These are phyloP conservation scores for Termitomyces sp. DNA, from an alignment of 768 basidiomycete species.

Conservation along the genomic window DNA sequence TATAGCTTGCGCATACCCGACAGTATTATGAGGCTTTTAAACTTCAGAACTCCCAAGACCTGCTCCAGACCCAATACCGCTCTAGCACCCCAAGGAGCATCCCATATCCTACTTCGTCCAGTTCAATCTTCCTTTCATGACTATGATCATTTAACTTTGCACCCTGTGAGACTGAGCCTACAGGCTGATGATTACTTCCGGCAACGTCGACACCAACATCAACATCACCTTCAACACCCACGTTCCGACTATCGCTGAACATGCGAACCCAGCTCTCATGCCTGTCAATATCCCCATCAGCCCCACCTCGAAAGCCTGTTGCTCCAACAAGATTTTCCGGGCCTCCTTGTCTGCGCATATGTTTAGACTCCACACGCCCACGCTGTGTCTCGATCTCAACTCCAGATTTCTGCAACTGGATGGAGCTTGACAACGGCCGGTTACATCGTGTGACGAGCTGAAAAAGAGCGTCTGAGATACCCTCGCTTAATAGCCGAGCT, in stretches of 20 bases:
- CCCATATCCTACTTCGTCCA: constrained; percentile 32
- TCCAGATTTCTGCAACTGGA: background rate
- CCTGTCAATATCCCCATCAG: constrained; percentile 4
- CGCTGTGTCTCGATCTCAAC: background rate
- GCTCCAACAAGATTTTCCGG: background rate
- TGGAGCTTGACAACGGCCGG: constrained; percentile 1
- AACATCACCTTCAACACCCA: constrained; percentile 2
- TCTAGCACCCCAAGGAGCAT: constrained; percentile 36
- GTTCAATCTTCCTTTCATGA: constrained; percentile 12
- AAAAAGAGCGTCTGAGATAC: constrained; percentile 12
- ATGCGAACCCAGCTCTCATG: background rate
- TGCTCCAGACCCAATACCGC: constrained; percentile 26
- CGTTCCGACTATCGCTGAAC: constrained; percentile 2
- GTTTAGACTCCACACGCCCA: background rate
- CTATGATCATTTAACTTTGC: constrained; percentile 1
- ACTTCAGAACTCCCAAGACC: constrained; percentile 11
- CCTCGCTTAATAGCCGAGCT: constrained; percentile 9
- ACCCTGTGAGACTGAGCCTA: constrained; percentile 2
- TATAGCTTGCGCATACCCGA: background rate
- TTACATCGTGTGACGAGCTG: constrained; percentile 13
- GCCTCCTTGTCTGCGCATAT: background rate
- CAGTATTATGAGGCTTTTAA: background rate
- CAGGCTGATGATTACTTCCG: constrained; percentile 7
- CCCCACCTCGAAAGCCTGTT: background rate
- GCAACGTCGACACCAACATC: constrained; percentile 9